phyloP scores from a whole-genome alignment of 768 basidiomycete genomes.

The Tulasnella sp. region DNA sequence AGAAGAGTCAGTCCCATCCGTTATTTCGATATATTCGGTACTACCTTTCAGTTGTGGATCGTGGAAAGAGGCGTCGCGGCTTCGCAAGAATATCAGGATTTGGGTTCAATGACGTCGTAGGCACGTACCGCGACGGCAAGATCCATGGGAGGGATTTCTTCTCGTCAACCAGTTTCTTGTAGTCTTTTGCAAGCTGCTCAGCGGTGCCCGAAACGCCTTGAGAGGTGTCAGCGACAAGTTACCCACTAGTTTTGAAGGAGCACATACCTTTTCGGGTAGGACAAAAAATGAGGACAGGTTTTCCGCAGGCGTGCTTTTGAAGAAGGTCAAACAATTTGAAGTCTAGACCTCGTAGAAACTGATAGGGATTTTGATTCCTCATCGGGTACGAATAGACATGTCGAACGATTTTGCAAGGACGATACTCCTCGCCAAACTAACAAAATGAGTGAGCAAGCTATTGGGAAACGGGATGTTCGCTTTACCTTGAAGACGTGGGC shows the following conservation, averaged over 20 bases:
- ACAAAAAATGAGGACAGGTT: constrained; percentile 81
- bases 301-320: constrained; percentile 57
- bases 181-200: constrained; percentile 63
- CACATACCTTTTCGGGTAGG: constrained; percentile 69
- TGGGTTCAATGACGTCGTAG: not conserved
- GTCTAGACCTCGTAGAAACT: constrained; percentile 59
- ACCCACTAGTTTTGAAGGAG: constrained; percentile 15
- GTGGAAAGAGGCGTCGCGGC: constrained; percentile 43
- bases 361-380: constrained; percentile 64
- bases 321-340: constrained; percentile 59
- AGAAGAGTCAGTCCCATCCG: no score
- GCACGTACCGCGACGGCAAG: constrained; percentile 39
- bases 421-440: constrained; percentile 86
- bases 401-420: constrained; percentile 69
- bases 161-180: constrained; percentile 40
- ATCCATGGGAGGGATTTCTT: constrained; percentile 55
- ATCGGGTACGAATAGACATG: constrained; percentile 61
- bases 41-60: constrained; percentile 58
- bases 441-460: not conserved
- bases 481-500: no score
- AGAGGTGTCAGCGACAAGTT: not conserved
- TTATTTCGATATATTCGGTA: no score
- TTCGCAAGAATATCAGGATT: constrained; percentile 24
- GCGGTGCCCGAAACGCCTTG: constrained; percentile 47
- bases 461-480: no score